phyloP scores from a whole-genome alignment of 495 filamentous ascomycete species.

The Penicillium malachiteum region DNA sequence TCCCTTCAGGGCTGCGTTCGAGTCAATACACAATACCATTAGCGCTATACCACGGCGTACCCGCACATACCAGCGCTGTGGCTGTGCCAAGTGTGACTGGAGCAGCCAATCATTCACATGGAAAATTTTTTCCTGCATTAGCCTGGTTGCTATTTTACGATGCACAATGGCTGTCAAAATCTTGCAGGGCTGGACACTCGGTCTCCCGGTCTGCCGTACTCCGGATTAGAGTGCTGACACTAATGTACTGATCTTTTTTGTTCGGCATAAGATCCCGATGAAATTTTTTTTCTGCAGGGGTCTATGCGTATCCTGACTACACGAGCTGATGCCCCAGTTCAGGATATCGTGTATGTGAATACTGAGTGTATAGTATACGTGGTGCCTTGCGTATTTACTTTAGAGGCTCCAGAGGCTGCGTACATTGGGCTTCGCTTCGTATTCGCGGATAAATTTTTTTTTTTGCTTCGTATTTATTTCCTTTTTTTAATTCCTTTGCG shows the following conservation, averaged over 20 bases:
- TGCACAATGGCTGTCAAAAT: constrained; percentile 1
- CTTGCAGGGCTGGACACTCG: constrained; percentile 5
- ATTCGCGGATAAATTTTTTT: no score
- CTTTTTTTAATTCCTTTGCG: background rate
- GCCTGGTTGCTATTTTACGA: constrained; percentile 13
- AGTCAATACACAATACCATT: constrained; percentile 9
- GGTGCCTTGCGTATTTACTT: constrained; percentile 1
- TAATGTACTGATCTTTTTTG: background rate
- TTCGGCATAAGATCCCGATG: background rate
- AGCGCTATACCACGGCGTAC: constrained; percentile 10
- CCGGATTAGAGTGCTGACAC: constrained; percentile 18
- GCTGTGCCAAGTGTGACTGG: constrained; percentile 2
- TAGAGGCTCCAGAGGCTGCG: no score
- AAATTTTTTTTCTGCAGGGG: constrained; percentile 6
- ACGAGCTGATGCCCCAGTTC: background rate
- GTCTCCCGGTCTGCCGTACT: background rate
- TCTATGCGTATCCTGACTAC: background rate
- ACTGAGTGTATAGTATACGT: background rate
- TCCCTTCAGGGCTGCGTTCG: constrained; percentile 6
- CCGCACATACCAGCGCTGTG: constrained; percentile 14
- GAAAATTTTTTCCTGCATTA: constrained; percentile 19
- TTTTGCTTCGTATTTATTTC: no score
- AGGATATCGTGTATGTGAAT: background rate
- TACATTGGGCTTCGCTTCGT: no score
- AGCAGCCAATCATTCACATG: constrained; percentile 15